Evolutionary conservation across 2,329 filamentous ascomycete genomes (phyloP), one percentile per base, ranked within the genome.

Genomic region (Aphanoascus verrucosus): DNA sequence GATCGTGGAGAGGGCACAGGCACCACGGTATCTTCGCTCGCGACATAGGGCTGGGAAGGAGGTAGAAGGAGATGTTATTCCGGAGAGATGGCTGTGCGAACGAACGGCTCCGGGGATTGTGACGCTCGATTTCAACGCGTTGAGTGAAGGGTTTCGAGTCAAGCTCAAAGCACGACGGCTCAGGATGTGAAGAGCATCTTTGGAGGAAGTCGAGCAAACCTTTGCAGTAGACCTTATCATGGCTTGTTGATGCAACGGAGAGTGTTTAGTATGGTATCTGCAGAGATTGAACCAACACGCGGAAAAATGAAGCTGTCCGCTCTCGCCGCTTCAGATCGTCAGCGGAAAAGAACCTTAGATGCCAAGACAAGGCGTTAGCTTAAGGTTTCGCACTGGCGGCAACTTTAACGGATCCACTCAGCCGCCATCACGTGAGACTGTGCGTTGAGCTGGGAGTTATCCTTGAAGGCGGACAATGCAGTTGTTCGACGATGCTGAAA

Each of bases 141-240:
- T 60, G 57, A 35, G 55, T 52, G 43, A 59, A 49, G 19, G 54
- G 58, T 47, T 46, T 46, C 38, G 58, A 11, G 23, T n/a, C n/a
- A 38, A 56, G 19, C 9, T 15, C 2, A 37, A 37, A 3, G 55
- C 49, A 58, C 59, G 52, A 44, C 52, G 55, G 44, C 56, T 57
- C 46, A 61, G 55, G 2, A 56, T 54, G 46, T 62, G 61, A 23
- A 69, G 52, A 48, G 66, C 31, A 48, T 62, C 55, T 42, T 62
- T 63, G 34, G 63, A 61, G 51, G 60, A 62, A 38, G 64, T 56
- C 54, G 62, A 56, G 56, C 60, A 63, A 34, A 61, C 61, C 48
- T 61, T 64, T 37, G 62, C 60, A 44, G 64, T 60, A 43, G 65
- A 62, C 56, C 61, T 60, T 46, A 70, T 56, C 69, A 72, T 72